These are phyloP conservation scores for Podaxis sp. DNA, from an alignment of 768 basidiomycete genomes.

Conservation along the genomic window DNA sequence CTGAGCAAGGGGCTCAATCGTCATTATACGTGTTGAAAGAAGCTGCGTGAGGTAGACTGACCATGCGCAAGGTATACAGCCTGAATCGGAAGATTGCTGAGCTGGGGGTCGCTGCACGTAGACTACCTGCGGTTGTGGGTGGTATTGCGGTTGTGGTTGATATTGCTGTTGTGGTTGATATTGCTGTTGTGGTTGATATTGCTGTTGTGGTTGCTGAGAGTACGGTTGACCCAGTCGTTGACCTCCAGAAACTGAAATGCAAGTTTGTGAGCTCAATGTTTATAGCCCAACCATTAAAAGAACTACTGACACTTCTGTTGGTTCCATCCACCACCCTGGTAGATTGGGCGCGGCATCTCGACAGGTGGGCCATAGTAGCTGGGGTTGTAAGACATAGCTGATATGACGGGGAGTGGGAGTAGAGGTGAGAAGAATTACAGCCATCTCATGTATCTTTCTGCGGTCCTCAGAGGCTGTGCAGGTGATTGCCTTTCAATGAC, in stretches of 20 bases:
- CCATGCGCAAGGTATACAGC: background rate
- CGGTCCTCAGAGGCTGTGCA: background rate
- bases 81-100: background rate
- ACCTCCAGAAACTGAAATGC: background rate
- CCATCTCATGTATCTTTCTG: background rate
- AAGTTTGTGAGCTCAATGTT: background rate
- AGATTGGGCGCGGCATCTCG: background rate
- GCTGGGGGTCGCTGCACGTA: background rate
- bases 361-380: background rate
- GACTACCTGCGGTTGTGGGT: background rate
- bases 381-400: background rate
- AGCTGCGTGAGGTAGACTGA: background rate
- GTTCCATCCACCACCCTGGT: background rate
- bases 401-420: background rate
- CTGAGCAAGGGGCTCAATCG: background rate
- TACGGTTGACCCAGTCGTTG: background rate
- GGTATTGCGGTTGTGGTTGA: background rate
- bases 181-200: background rate
- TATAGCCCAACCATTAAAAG: background rate
- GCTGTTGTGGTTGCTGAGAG: background rate
- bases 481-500: background rate
- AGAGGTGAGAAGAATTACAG: background rate
- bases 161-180: background rate
- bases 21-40: background rate
- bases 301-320: background rate